These are phyloP conservation scores for Sanghuangporus sanghuang DNA, from an alignment of 1,284 basidiomycete species.

Conservation along the genomic window DNA sequence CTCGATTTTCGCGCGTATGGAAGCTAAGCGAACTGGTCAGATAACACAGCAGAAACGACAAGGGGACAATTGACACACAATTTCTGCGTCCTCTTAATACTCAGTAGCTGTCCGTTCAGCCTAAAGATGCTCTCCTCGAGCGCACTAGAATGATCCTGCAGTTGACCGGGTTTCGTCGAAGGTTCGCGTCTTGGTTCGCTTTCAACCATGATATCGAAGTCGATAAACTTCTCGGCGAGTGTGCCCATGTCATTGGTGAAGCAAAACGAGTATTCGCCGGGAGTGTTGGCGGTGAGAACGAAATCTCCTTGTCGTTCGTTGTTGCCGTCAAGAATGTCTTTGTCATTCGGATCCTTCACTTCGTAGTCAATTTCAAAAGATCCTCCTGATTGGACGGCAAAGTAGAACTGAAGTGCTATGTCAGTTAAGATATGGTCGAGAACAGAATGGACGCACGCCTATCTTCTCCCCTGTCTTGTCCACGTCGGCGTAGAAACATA, in stretches of 20 bases:
- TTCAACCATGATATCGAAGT: slow-evolving; percentile 98
- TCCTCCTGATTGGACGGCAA: slow-evolving; percentile 88
- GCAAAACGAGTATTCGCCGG: slow-evolving; percentile 97
- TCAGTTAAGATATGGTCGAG: slow-evolving; percentile 26
- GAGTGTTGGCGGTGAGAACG: slow-evolving; percentile 90
- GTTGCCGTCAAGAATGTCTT: slow-evolving; percentile 79
- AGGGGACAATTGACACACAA: slow-evolving; percentile 48
- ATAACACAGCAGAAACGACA: slow-evolving; percentile 15
- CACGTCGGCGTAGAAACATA: slow-evolving; percentile 97
- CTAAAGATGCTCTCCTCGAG: slow-evolving; percentile 93
- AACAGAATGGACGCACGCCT: slow-evolving; percentile 48
- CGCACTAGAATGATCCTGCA: slow-evolving; percentile 85
- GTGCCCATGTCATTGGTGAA: slow-evolving; percentile 97
- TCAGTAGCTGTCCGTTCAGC: slow-evolving; percentile 78
- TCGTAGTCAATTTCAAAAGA: slow-evolving; percentile 96
- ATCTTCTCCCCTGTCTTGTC: slow-evolving; percentile 92
- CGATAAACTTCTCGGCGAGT: slow-evolving; percentile 80
- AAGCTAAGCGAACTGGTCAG: slow-evolving; percentile 41
- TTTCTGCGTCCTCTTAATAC: slow-evolving; percentile 88
- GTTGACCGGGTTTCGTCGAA: slow-evolving; percentile 76
- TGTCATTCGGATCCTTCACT: slow-evolving; percentile 86
- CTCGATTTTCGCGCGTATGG: slow-evolving; percentile 78
- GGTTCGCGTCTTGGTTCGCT: slow-evolving; percentile 85
- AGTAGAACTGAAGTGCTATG: not conserved
- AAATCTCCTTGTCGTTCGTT: slow-evolving; percentile 95